A percentile compares a stretch with the other conserved stretches of the same genome.
Conservation (phyloP, 345 rosid genomes). For the Eucalyptus victrix region DNA sequence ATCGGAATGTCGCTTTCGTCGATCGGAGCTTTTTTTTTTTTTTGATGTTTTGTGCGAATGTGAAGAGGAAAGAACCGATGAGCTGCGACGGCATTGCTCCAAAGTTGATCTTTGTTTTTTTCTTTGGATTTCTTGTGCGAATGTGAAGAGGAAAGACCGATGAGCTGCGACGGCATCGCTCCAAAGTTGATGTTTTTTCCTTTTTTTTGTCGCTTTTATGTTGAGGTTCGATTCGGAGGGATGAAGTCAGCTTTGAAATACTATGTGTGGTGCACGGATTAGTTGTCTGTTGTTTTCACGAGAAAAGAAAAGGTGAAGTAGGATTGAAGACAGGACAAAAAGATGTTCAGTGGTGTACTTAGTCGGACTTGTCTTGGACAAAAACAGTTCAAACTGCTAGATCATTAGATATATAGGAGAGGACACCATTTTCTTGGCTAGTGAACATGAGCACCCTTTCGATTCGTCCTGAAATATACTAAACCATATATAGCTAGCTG, state of each 20-base stretch:
- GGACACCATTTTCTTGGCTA: background rate
- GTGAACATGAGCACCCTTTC: background rate
- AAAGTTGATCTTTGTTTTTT: too few species aligned
- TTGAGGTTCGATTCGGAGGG: background rate
- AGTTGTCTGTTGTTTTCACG: background rate
- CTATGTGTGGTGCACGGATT: background rate
- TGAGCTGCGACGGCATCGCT: too few species aligned
- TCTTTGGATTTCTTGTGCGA: too few species aligned
- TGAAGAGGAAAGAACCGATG: too few species aligned
- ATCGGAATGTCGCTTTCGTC: too few species aligned
- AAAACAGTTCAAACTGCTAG: background rate
- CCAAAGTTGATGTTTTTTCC: too few species aligned
- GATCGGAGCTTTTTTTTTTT: too few species aligned
- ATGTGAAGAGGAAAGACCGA: too few species aligned
- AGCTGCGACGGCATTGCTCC: too few species aligned
- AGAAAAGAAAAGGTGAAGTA: background rate
- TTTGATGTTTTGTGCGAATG: too few species aligned
- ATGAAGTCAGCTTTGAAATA: background rate
- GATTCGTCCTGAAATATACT: background rate
- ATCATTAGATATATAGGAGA: background rate
- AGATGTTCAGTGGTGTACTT: background rate
- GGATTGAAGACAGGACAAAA: background rate
- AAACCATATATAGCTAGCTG: background rate
- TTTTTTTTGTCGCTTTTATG: background rate
- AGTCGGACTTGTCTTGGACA: background rate